phyloP scores from a whole-genome alignment of 164 flowering plant genomes.

The Chimonanthus praecox region DNA sequence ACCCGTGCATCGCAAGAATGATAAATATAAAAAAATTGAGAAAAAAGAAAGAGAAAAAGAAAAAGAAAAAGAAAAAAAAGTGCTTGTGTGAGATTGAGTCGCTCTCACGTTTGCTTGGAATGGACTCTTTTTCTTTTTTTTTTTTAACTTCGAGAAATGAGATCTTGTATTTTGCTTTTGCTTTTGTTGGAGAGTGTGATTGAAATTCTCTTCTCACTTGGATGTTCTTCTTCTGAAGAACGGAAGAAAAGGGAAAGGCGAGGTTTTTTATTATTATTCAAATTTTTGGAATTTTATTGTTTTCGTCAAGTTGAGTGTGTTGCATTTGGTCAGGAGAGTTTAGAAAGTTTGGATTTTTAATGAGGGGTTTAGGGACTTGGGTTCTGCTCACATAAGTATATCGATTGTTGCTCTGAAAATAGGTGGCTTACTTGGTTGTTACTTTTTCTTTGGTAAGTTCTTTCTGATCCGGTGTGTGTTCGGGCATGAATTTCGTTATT shows the following conservation, averaged over 20 bases:
- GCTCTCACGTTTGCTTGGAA: slow-evolving; percentile 5
- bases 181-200: neutral
- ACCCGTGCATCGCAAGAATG: too few species aligned
- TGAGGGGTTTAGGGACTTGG: neutral
- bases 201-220: neutral
- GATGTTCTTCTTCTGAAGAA: neutral
- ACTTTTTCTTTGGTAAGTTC: too few species aligned
- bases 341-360: neutral
- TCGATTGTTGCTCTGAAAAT: neutral
- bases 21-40: too few species aligned
- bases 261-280: neutral
- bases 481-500: too few species aligned
- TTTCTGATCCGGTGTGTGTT: too few species aligned
- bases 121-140: too few species aligned
- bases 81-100: neutral
- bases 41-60: too few species aligned
- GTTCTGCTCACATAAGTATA: too few species aligned
- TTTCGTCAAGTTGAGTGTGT: slow-evolving; percentile 1
- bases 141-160: neutral
- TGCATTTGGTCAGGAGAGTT: slow-evolving; percentile 7
- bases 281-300: neutral
- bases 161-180: neutral
- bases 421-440: too few species aligned
- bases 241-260: neutral
- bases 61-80: too few species aligned